Percentiles rank a stretch among this genome's conserved stretches.
These are phyloP conservation scores for Hypoxylon sp. DNA, from an alignment of 2,329 filamentous ascomycete genomes.

Conservation along the genomic window DNA sequence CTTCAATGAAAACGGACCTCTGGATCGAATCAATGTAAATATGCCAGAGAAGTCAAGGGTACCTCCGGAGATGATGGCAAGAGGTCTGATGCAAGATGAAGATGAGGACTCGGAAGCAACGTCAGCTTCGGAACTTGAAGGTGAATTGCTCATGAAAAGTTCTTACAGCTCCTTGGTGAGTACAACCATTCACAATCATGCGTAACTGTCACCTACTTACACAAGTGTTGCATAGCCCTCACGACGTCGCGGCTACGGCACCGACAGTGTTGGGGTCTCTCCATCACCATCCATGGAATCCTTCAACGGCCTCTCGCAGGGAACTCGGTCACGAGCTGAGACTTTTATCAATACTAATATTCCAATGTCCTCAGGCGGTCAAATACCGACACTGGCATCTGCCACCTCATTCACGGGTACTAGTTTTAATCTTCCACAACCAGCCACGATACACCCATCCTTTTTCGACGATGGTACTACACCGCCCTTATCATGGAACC, in stretches of 20 bases:
- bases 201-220: conserved; percentile 42
- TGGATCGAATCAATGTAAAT: conserved; percentile 88
- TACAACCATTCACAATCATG: conserved; percentile 39
- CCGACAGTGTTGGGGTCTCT: conserved; percentile 76
- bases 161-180: conserved; percentile 79
- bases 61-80: conserved; percentile 90
- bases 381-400: conserved; percentile 67
- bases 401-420: conserved; percentile 74
- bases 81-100: conserved; percentile 85
- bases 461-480: conserved; percentile 93
- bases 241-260: conserved; percentile 74
- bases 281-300: conserved; percentile 94
- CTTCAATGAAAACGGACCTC: conserved; percentile 84
- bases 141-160: conserved; percentile 78
- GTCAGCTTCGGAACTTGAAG: conserved; percentile 89
- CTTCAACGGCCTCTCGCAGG: conserved; percentile 77
- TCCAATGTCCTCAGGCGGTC: conserved; percentile 56
- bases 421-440: conserved; percentile 70
- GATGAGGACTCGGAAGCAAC: conserved; percentile 88
- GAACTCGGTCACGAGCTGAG: conserved; percentile 71
- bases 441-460: conserved; percentile 78
- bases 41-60: conserved; percentile 92
- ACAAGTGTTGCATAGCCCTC: conserved; percentile 58
- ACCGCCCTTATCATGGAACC: conserved; percentile 87
- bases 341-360: conserved; percentile 65